A percentile compares a stretch with the other conserved stretches of the same genome.
phyloP scores from a whole-genome alignment of 1,284 basidiomycete genomes.

The Trichosporon coremiiforme region DNA sequence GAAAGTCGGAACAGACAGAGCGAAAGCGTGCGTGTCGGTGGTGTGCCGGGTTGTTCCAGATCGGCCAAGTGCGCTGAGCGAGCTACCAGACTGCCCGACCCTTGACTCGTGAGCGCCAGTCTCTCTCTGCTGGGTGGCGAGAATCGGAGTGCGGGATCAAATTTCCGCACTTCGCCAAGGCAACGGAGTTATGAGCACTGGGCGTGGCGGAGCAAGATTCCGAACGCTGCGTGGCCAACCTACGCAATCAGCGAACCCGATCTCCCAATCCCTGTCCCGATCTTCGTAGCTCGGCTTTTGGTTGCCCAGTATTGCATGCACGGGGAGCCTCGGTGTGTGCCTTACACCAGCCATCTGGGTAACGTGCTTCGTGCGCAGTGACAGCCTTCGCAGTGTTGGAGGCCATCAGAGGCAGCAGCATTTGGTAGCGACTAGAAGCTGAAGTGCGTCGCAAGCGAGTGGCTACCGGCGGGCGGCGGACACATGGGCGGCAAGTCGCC shows the following conservation, averaged over 20 bases:
- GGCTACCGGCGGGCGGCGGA: not conserved
- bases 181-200: slow-evolving; percentile 11
- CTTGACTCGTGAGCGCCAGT: not conserved
- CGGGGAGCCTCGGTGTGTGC: slow-evolving; percentile 2
- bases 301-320: not conserved
- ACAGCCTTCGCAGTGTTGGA: not conserved
- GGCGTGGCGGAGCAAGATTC: slow-evolving; percentile 10
- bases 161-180: not conserved
- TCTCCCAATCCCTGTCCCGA: not conserved
- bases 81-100: not conserved
- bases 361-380: not conserved
- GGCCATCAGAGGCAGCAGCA: not conserved
- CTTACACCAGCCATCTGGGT: not conserved
- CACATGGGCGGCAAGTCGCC: not conserved
- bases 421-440: not conserved
- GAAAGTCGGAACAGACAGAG: not conserved
- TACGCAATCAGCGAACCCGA: not conserved
- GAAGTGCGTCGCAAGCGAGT: not conserved
- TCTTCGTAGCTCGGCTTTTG: slow-evolving; percentile 19
- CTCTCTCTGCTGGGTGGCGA: not conserved
- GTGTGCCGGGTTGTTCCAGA: slow-evolving; percentile 13
- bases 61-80: not conserved
- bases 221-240: not conserved
- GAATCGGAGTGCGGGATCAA: not conserved
- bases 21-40: slow-evolving; percentile 17